phyloP scores from a whole-genome alignment of 2,329 filamentous ascomycete species.

The Aspergillus sp. region DNA sequence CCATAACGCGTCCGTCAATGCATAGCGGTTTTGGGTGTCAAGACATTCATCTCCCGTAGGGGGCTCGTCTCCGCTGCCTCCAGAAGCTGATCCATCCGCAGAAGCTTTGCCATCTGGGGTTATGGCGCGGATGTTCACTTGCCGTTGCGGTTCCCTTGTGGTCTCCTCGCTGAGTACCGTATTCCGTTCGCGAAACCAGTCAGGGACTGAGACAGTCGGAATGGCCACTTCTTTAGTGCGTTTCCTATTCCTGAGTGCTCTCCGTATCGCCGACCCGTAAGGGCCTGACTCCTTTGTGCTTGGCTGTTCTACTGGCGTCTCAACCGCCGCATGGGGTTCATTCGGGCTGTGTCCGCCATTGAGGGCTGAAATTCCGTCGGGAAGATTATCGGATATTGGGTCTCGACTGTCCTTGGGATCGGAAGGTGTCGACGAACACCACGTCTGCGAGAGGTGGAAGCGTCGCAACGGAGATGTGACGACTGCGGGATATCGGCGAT shows the following conservation, averaged over 20 bases:
- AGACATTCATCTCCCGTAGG: conserved; percentile 18
- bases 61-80: conserved; percentile 27
- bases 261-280: conserved; percentile 42
- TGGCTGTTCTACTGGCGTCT: conserved; percentile 17
- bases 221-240: conserved; percentile 20
- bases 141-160: conserved; percentile 18
- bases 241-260: conserved; percentile 39
- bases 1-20: conserved; percentile 44
- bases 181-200: conserved; percentile 41
- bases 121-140: conserved; percentile 28
- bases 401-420: conserved; percentile 28
- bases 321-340: conserved; percentile 15
- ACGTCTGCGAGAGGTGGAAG: conserved; percentile 34
- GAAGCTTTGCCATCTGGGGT: conserved; percentile 19
- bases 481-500: conserved; percentile 34
- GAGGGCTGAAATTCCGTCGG: conserved; percentile 22
- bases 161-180: conserved; percentile 24
- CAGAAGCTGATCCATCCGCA: conserved; percentile 17
- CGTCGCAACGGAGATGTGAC: conserved; percentile 26
- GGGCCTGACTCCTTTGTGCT: conserved; percentile 29
- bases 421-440: conserved; percentile 27
- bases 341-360: conserved; percentile 17
- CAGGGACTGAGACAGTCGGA: conserved; percentile 30
- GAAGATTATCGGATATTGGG: conserved; percentile 20
- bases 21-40: conserved; percentile 32